These are phyloP conservation scores for Hypomyces rosellus DNA, from an alignment of 2,329 filamentous ascomycete species.

Conservation along the genomic window DNA sequence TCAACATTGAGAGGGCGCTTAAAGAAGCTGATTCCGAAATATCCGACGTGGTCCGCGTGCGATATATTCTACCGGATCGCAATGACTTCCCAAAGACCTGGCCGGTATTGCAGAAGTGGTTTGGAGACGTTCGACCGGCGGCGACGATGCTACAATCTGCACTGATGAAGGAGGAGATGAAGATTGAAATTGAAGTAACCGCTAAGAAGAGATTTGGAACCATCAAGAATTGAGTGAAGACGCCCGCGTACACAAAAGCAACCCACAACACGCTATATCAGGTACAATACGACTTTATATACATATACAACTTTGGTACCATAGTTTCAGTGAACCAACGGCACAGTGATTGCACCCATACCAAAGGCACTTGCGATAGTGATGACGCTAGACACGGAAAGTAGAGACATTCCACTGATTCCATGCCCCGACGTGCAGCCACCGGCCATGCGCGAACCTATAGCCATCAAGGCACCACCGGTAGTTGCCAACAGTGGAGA, in stretches of 20 bases:
- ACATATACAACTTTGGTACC: no score
- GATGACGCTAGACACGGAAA: slow-evolving; percentile 56
- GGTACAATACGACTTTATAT: neutral
- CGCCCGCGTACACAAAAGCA: no score
- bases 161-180: slow-evolving; percentile 45
- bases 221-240: neutral
- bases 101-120: slow-evolving; percentile 44
- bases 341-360: slow-evolving; percentile 34
- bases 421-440: slow-evolving; percentile 66
- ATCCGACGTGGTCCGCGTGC: slow-evolving; percentile 44
- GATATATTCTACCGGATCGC: slow-evolving; percentile 45
- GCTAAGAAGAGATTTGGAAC: slow-evolving; percentile 26
- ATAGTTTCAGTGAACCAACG: slow-evolving; percentile 19
- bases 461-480: slow-evolving; percentile 51
- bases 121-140: slow-evolving; percentile 44
- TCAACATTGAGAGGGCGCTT: slow-evolving; percentile 41
- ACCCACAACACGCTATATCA: no score
- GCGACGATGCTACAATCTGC: slow-evolving; percentile 48
- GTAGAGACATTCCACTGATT: slow-evolving; percentile 58
- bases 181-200: slow-evolving; percentile 39
- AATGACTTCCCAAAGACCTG: slow-evolving; percentile 42
- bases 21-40: slow-evolving; percentile 36
- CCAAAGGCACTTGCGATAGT: slow-evolving; percentile 54
- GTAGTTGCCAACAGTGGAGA: slow-evolving; percentile 35
- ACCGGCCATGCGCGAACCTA: slow-evolving; percentile 57